A percentile compares a stretch with the other conserved stretches of the same genome.
Evolutionary conservation across 768 basidiomycete species (phyloP).

Genomic region (Antrodiella citrinella): DNA sequence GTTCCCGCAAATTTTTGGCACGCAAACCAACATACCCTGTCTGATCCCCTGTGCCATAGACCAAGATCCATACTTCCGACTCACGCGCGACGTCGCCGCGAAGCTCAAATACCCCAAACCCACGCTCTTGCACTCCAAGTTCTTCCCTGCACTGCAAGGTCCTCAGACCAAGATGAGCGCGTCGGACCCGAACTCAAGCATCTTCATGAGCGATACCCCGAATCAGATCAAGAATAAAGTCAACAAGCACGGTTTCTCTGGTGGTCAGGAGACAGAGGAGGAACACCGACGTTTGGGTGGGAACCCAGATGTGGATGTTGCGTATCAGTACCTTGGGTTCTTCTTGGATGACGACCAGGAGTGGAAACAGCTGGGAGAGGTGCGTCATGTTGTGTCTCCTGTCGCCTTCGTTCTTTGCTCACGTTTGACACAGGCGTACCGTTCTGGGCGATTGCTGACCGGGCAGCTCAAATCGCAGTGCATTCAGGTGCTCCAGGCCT

Average conservation of each 20-base stretch:
- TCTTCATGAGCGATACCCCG: constrained; percentile 92
- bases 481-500: constrained; percentile 73
- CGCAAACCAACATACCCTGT: constrained; percentile 73
- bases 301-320: constrained; percentile 90
- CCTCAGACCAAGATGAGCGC: constrained; percentile 99
- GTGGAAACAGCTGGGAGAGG: constrained; percentile 67
- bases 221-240: constrained; percentile 97
- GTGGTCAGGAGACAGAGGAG: constrained; percentile 92
- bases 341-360: constrained; percentile 95
- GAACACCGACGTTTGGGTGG: constrained; percentile 86
- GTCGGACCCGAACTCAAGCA: constrained; percentile 84
- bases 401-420: background rate
- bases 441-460: constrained; percentile 78
- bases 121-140: constrained; percentile 85
- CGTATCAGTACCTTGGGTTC: constrained; percentile 92
- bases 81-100: constrained; percentile 91
- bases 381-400: constrained; percentile 25
- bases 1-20: constrained; percentile 96
- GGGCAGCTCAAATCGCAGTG: constrained; percentile 88
- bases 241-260: constrained; percentile 92
- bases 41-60: constrained; percentile 98
- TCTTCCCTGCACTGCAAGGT: constrained; percentile 97
- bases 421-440: constrained; percentile 87
- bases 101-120: constrained; percentile 97
- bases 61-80: constrained; percentile 95